These are phyloP conservation scores for Begonia loranthoides DNA, from an alignment of 306 rosid species.

Conservation along the genomic window DNA sequence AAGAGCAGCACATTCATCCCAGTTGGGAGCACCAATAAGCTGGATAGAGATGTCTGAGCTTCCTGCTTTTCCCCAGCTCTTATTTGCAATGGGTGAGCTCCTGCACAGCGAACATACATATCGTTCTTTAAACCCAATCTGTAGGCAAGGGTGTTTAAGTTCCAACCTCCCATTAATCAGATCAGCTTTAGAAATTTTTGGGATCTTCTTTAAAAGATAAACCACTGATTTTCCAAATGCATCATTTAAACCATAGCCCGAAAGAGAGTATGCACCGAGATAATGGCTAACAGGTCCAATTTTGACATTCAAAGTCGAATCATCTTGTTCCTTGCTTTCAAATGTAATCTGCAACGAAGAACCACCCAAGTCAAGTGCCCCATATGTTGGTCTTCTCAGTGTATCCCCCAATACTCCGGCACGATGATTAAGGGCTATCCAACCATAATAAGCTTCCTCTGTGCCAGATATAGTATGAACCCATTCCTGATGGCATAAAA, in stretches of 20 bases:
- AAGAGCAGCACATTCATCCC: conserved; percentile 66
- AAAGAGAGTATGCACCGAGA: conserved; percentile 79
- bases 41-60: conserved; percentile 27
- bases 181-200: conserved; percentile 23
- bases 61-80: conserved; percentile 20
- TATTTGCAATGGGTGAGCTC: conserved; percentile 28
- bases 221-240: conserved; percentile 81
- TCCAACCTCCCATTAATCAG: conserved; percentile 23
- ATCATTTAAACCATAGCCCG: conserved; percentile 80
- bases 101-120: conserved; percentile 56
- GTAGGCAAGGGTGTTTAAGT: conserved; percentile 89
- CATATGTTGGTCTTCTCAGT: conserved; percentile 67
- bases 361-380: conserved; percentile 93
- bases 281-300: conserved; percentile 75
- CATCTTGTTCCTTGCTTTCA: conserved; percentile 58
- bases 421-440: conserved; percentile 87
- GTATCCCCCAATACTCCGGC: conserved; percentile 42
- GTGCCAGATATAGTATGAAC: conserved; percentile 65
- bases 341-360: conserved; percentile 93
- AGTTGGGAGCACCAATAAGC: conserved; percentile 74
- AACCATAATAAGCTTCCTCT: conserved; percentile 91
- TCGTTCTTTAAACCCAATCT: conserved; percentile 54
- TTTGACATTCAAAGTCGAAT: conserved; percentile 57
- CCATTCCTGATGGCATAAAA: conserved; percentile 57
- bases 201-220: conserved; percentile 36